Evolutionary conservation across 2,329 filamentous ascomycete genomes (phyloP).

Genomic region (Chaetomiaceae sp.): DNA sequence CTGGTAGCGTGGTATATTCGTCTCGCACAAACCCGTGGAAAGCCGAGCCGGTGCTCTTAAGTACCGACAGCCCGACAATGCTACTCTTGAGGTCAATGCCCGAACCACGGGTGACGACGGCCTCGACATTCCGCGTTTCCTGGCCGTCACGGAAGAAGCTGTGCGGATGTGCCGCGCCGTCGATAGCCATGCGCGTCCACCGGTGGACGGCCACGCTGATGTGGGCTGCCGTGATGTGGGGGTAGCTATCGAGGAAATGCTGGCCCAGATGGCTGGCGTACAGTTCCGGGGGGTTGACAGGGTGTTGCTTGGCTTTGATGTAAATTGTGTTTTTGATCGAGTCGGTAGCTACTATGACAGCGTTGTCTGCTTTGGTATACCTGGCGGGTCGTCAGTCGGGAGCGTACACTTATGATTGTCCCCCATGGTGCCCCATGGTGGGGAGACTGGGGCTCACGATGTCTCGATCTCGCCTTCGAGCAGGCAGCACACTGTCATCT

Average conservation of each 20-base stretch:
- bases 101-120: conserved; percentile 58
- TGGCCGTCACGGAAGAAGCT: conserved; percentile 87
- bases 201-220: conserved; percentile 78
- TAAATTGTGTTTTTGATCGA: conserved; percentile 98
- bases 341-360: conserved; percentile 91
- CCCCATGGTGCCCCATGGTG: too few species aligned
- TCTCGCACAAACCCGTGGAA: conserved; percentile 94
- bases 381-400: too few species aligned
- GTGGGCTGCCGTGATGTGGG: conserved; percentile 81
- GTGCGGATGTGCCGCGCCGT: conserved; percentile 89
- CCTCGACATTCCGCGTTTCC: conserved; percentile 81
- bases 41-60: conserved; percentile 94
- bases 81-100: conserved; percentile 74
- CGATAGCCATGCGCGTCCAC: conserved; percentile 84
- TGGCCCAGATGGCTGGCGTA: conserved; percentile 79
- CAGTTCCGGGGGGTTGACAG: conserved; percentile 87
- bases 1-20: conserved; percentile 84
- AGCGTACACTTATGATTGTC: too few species aligned
- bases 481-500: conserved; percentile 91
- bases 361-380: conserved; percentile 92
- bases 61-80: conserved; percentile 76
- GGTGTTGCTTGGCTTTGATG: conserved; percentile 90
- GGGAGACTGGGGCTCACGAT: too few species aligned
- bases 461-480: conserved; percentile 88
- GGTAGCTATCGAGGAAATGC: conserved; percentile 85